These are phyloP conservation scores for Gonapodya prolifera DNA, from an alignment of 192 early-diverging fungal species.

Conservation along the genomic window DNA sequence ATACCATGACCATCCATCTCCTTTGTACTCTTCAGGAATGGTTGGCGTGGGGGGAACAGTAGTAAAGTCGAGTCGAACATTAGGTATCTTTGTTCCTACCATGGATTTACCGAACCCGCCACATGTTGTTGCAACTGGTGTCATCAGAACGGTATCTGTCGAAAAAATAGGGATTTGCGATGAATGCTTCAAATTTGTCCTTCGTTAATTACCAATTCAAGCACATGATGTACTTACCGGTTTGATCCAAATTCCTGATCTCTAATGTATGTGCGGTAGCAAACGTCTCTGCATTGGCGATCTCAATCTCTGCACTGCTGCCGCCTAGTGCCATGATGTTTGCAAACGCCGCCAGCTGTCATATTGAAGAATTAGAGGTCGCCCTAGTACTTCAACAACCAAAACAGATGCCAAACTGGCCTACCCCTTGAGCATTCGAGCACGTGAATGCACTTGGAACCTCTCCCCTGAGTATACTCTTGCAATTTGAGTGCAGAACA, in stretches of 20 bases:
- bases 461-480: background rate
- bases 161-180: background rate
- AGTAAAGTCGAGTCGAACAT: background rate
- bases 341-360: background rate
- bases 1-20: slow-evolving; percentile 1
- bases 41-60: background rate
- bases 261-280: background rate
- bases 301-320: background rate
- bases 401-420: background rate
- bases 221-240: background rate
- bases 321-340: background rate
- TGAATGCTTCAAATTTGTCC: no score
- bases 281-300: background rate
- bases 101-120: background rate
- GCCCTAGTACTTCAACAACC: background rate
- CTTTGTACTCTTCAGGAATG: background rate
- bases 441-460: background rate
- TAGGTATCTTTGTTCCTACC: background rate
- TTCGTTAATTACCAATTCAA: background rate
- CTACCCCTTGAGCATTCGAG: background rate
- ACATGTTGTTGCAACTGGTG: background rate
- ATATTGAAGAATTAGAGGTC: background rate
- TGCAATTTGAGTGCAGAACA: background rate
- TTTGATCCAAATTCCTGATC: background rate
- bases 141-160: background rate